A percentile compares a stretch with the other conserved stretches of the same genome.
phyloP scores from a whole-genome alignment of 2,329 filamentous ascomycete genomes.

The Onygenales sp. region DNA sequence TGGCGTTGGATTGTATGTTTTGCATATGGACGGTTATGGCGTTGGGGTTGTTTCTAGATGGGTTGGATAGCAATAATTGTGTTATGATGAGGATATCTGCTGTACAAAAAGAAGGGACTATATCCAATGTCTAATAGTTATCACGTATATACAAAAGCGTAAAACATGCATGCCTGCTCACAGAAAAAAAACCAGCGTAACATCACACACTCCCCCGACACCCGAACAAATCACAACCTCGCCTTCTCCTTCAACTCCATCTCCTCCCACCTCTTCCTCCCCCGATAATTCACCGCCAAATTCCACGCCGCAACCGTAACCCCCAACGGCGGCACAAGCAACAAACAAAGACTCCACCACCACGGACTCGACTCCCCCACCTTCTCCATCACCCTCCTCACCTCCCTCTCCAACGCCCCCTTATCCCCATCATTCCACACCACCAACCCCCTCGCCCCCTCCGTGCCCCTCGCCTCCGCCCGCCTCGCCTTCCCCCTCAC shows the following conservation, averaged over 20 bases:
- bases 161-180: not conserved
- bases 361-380: constrained; percentile 56
- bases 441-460: constrained; percentile 58
- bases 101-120: not conserved
- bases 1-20: no score
- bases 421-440: constrained; percentile 81
- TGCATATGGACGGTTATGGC: no score
- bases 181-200: not conserved
- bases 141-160: constrained; percentile 3
- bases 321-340: constrained; percentile 65
- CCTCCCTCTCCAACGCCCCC: constrained; percentile 57
- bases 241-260: constrained; percentile 50
- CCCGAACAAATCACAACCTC: constrained; percentile 37
- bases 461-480: constrained; percentile 52
- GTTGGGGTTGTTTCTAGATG: no score
- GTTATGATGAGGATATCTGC: no score
- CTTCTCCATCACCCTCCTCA: constrained; percentile 55
- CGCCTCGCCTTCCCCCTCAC: constrained; percentile 73
- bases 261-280: constrained; percentile 61
- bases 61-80: no score
- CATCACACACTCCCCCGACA: constrained; percentile 27
- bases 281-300: constrained; percentile 60
- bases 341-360: constrained; percentile 73
- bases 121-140: not conserved
- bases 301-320: constrained; percentile 59